A percentile compares a stretch with the other conserved stretches of the same genome.
These are phyloP conservation scores for Fusarium luffae DNA, from an alignment of 2,329 filamentous ascomycete genomes.

Conservation along the genomic window DNA sequence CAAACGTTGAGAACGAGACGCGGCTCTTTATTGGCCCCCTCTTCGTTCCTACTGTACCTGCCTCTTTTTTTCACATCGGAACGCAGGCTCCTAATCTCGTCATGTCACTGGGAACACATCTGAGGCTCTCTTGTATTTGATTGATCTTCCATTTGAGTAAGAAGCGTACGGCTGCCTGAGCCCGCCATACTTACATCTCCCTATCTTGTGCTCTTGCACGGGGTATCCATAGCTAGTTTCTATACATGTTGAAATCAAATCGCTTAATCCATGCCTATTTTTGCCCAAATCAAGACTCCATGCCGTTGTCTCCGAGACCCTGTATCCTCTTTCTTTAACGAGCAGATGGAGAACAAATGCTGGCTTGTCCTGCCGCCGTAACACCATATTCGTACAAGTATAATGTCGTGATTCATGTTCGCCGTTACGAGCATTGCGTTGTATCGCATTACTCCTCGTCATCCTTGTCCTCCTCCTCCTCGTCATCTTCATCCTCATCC, in stretches of 20 bases:
- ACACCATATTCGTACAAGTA: conserved; percentile 34
- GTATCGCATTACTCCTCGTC: conserved; percentile 43
- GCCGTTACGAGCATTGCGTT: conserved; percentile 1
- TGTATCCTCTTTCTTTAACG: conserved; percentile 4
- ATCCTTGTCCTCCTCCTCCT: conserved; percentile 49
- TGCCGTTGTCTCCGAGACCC: conserved; percentile 13
- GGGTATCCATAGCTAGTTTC: conserved; percentile 42
- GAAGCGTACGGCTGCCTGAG: conserved; percentile 19
- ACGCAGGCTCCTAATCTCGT: background rate
- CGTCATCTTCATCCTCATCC: conserved; percentile 65
- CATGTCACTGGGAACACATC: background rate
- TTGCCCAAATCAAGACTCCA: conserved; percentile 29
- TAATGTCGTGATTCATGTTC: conserved; percentile 36
- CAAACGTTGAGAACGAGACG: conserved; percentile 18
- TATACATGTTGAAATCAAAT: conserved; percentile 28
- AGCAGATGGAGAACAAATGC: background rate
- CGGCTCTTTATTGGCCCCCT: conserved; percentile 43
- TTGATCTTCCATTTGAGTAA: conserved; percentile 8
- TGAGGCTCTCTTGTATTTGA: background rate
- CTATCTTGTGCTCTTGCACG: conserved; percentile 31
- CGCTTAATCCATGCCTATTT: conserved; percentile 18
- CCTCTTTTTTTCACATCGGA: background rate
- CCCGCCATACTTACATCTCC: conserved; percentile 10
- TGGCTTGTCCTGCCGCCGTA: conserved; percentile 14
- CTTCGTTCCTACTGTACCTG: background rate